phyloP scores from a whole-genome alignment of 495 filamentous ascomycete species.

The Xylaria venustula region DNA sequence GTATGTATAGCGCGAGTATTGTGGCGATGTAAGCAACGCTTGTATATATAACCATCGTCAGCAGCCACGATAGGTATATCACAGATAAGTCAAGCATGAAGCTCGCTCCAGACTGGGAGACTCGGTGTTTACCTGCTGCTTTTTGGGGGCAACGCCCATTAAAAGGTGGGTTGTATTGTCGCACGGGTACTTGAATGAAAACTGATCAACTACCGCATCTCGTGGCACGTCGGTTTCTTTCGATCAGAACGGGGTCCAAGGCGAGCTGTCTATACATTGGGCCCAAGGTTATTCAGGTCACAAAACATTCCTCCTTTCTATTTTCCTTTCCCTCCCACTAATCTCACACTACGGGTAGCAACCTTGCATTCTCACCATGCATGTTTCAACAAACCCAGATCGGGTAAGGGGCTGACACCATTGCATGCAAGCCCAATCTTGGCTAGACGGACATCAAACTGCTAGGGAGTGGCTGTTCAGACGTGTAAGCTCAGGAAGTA shows the following conservation, averaged over 20 bases:
- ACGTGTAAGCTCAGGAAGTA: background rate
- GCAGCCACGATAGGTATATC: background rate
- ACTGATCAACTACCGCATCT: constrained; percentile 10
- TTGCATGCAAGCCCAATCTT: constrained; percentile 7
- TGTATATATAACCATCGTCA: background rate
- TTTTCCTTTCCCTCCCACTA: constrained; percentile 1
- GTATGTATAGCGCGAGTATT: background rate
- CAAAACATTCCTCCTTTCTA: too few relatives aligned
- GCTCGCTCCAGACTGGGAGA: background rate
- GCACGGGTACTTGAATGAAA: constrained; percentile 10
- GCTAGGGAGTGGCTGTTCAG: background rate
- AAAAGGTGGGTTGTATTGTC: constrained; percentile 2
- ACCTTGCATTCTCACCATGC: constrained; percentile 17
- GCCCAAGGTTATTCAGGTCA: background rate
- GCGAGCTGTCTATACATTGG: background rate
- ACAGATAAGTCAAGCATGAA: background rate
- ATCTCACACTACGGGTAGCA: constrained; percentile 15
- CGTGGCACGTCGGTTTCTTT: constrained; percentile 5
- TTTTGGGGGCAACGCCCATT: background rate
- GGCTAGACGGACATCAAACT: background rate
- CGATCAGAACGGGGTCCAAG: constrained; percentile 9
- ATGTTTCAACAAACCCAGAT: constrained; percentile 16
- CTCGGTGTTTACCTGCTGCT: background rate
- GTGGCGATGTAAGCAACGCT: background rate
- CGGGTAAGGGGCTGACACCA: constrained; percentile 14